Base-by-base conservation (phyloP, 164 flowering plant species). In the Pachysandra terminalis region DNA sequence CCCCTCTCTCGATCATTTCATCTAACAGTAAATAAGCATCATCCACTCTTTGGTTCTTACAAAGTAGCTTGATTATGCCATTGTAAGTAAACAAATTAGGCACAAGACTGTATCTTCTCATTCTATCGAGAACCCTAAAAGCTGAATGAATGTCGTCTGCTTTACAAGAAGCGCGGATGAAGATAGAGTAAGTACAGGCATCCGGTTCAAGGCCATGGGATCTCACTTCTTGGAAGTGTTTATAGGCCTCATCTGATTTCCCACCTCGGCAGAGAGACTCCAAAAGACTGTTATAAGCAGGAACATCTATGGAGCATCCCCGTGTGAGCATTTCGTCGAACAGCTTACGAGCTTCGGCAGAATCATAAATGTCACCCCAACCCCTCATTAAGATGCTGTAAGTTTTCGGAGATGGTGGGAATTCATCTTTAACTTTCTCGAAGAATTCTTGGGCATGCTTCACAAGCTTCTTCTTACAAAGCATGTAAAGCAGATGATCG, bases 331-430 rank as follows among this genome's bases (percentile, higher is more conserved):
- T 90, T 92, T 90, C 96, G 56, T 90, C 92, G 58, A 88, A 91
- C 88, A 91, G 14, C 71, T 80, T 87, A 19, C 76, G 73, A 6
- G 91, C 90, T 17, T 79, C 70, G 12, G 56, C 35, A 2, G 79
- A 41, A 21, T 85, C 84, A 0, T 88, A 85, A 19, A 82, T 24
- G 21, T 85, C 85, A 0, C 86, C 97, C 89, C 90, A 87, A 0
- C 97, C 97, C 45, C 78, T 78, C 51, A 91, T 82, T 79, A 94
- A 71, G 75, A 94, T 90, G 74, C 85, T 87, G 45, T 83, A 91
- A 69, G 77, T 83, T 65, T 91, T 91, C 22, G 70, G 85, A 56
- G 65, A 78, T 9, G 80, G 72, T 12, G 6, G 61, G 63, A 82
- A 81, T 19, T 76, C 82, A 49, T 16, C 16, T 81, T 87, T 89